phyloP scores from a whole-genome alignment of 768 basidiomycete species.

The Lentinula lateritia region DNA sequence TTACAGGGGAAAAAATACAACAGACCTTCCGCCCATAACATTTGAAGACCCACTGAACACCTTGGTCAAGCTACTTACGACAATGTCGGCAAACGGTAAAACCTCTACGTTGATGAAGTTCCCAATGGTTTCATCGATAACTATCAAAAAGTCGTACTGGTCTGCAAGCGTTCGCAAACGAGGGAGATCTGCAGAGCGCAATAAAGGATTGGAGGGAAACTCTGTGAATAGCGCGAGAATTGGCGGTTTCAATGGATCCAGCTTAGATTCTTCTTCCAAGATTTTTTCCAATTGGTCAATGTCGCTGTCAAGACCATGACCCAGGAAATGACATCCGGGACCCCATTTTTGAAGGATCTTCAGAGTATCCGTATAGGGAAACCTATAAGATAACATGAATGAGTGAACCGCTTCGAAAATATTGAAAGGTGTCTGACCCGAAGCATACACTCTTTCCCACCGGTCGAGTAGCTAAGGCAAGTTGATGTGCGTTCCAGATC shows the following conservation, averaged over 20 bases:
- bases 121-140: slow-evolving; percentile 93
- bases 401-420: not conserved
- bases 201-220: slow-evolving; percentile 92
- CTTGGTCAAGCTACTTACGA: slow-evolving; percentile 90
- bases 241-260: slow-evolving; percentile 45
- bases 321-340: slow-evolving; percentile 86
- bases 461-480: slow-evolving; percentile 48
- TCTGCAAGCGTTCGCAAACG: slow-evolving; percentile 77
- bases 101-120: slow-evolving; percentile 93
- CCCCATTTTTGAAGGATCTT: slow-evolving; percentile 97
- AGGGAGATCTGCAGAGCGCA: slow-evolving; percentile 77
- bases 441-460: slow-evolving; percentile 86
- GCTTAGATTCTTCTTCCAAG: slow-evolving; percentile 38
- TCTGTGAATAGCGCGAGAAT: slow-evolving; percentile 85
- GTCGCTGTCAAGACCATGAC: slow-evolving; percentile 70
- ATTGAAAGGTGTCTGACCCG: slow-evolving; percentile 56
- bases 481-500: slow-evolving; percentile 86
- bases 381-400: slow-evolving; percentile 39
- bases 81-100: slow-evolving; percentile 79
- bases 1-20: slow-evolving; percentile 6
- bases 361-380: slow-evolving; percentile 92
- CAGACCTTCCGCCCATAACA: slow-evolving; percentile 96
- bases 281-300: slow-evolving; percentile 67
- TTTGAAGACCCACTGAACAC: slow-evolving; percentile 93
- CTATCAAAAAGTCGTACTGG: slow-evolving; percentile 79